A percentile compares a stretch with the other conserved stretches of the same genome.
These are phyloP conservation scores for Russula lepida DNA, from an alignment of 768 basidiomycete genomes.

Conservation along the genomic window DNA sequence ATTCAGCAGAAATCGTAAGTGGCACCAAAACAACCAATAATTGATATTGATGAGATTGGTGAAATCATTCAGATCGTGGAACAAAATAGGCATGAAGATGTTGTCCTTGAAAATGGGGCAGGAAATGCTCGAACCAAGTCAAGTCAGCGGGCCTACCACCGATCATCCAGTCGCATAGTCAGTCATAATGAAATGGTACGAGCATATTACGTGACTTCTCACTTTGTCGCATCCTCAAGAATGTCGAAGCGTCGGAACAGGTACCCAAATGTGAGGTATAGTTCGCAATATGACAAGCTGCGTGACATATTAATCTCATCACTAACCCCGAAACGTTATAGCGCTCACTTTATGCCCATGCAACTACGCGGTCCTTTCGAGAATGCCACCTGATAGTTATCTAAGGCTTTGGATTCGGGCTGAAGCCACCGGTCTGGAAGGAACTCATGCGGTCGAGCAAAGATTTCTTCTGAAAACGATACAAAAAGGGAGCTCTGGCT, in stretches of 20 bases:
- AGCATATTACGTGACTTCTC: neutral
- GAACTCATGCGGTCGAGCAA: conserved; percentile 13
- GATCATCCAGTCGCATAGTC: neutral
- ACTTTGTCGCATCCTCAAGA: conserved; percentile 4
- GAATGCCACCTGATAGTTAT: conserved; percentile 13
- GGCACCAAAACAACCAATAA: no score
- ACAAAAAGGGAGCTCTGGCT: conserved; percentile 15
- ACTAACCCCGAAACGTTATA: neutral
- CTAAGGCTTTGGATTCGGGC: conserved; percentile 1
- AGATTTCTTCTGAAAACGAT: conserved; percentile 4
- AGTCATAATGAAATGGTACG: neutral
- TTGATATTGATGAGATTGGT: neutral
- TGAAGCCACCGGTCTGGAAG: conserved; percentile 21
- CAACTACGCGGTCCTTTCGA: conserved; percentile 22
- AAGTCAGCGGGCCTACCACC: conserved; percentile 2
- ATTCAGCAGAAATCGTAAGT: neutral
- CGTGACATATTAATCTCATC: neutral
- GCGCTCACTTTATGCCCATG: conserved; percentile 20
- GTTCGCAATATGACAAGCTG: conserved; percentile 20
- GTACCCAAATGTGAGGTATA: conserved; percentile 21
- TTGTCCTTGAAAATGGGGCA: conserved; percentile 6
- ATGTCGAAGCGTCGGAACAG: conserved; percentile 23
- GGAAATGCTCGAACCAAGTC: conserved; percentile 7
- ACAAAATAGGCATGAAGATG: conserved; percentile 10
- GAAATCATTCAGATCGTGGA: conserved; percentile 4